Evolutionary conservation across 2,329 filamentous ascomycete species (phyloP).

Genomic region (Xylaria sp.): DNA sequence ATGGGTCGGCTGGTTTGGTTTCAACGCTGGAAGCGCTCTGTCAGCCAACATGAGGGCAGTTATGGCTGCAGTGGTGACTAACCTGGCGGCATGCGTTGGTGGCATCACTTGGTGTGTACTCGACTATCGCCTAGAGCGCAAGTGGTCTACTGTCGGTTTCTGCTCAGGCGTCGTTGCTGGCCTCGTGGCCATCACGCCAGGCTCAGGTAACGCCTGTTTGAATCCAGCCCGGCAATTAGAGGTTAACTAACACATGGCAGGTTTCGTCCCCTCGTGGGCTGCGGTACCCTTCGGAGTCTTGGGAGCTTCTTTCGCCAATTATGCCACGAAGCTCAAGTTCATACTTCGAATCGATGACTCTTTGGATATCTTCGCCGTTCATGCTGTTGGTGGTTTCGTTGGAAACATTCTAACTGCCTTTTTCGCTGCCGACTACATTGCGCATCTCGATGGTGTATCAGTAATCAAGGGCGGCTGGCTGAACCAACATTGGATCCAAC

Average conservation of each 20-base stretch:
- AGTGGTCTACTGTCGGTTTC: constrained; percentile 94
- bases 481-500: constrained; percentile 84
- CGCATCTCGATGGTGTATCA: constrained; percentile 77
- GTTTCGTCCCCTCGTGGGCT: constrained; percentile 85
- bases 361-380: constrained; percentile 88
- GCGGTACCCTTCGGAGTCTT: constrained; percentile 82
- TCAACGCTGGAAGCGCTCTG: constrained; percentile 88
- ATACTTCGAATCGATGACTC: constrained; percentile 83
- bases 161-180: constrained; percentile 91
- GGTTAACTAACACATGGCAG: constrained; percentile 47
- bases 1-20: constrained; percentile 96
- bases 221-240: neutral
- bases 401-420: constrained; percentile 84
- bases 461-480: constrained; percentile 82
- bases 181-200: constrained; percentile 88
- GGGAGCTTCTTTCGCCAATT: constrained; percentile 84
- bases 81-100: constrained; percentile 83
- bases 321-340: constrained; percentile 92
- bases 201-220: constrained; percentile 67
- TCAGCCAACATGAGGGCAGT: constrained; percentile 84
- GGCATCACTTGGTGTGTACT: constrained; percentile 91
- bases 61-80: constrained; percentile 88
- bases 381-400: constrained; percentile 80
- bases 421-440: constrained; percentile 87
- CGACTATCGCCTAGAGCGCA: constrained; percentile 87